phyloP scores from a whole-genome alignment of 371 early-diverging fungal genomes.

The Mortierella sp. region DNA sequence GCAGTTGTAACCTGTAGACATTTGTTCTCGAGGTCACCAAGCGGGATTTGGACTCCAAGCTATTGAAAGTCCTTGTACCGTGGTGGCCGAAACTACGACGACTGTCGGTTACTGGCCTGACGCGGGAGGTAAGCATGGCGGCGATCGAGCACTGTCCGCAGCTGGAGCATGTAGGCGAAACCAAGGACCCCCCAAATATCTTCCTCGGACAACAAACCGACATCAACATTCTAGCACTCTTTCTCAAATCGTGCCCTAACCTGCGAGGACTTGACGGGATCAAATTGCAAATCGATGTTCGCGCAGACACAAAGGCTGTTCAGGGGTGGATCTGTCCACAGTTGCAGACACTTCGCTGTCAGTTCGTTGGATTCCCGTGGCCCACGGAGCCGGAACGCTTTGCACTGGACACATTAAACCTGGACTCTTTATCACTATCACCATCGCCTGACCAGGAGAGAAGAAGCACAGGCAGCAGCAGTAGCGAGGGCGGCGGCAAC shows the following conservation, averaged over 20 bases:
- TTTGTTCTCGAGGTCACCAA: not conserved
- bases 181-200: not conserved
- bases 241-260: constrained; percentile 5
- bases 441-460: not conserved
- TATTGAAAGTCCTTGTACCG: not conserved
- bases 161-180: not conserved
- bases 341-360: not conserved
- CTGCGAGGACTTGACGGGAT: not conserved
- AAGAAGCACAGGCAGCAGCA: not conserved
- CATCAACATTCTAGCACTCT: not conserved
- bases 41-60: not conserved
- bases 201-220: not conserved
- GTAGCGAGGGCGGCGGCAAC: not conserved
- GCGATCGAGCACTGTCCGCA: not conserved
- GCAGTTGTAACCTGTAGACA: not conserved
- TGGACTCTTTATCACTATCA: not conserved
- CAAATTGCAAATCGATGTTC: not conserved
- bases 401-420: not conserved
- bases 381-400: not conserved
- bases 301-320: not conserved
- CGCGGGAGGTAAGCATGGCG: not conserved
- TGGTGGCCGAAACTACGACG: not conserved
- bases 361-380: not conserved
- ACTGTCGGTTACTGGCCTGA: not conserved
- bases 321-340: not conserved